Percentiles rank a stretch among this genome's conserved stretches.
Evolutionary conservation across 768 basidiomycete species (phyloP).

Genomic region (Pluteus cervinus): DNA sequence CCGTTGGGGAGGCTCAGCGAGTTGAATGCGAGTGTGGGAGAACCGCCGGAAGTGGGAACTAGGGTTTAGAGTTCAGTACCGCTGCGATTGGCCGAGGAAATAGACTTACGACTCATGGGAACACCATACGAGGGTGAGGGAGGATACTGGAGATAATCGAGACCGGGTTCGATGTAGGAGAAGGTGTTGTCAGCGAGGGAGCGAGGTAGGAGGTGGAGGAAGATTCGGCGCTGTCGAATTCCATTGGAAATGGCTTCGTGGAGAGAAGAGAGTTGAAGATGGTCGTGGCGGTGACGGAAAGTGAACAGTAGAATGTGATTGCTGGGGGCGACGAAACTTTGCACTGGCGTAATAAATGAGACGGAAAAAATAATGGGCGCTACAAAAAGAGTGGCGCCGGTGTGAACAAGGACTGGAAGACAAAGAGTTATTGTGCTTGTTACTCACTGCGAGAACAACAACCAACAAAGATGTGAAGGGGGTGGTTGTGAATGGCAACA

Average conservation of each 20-base stretch:
- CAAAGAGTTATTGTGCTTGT: too few species aligned
- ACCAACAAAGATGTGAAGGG: too few species aligned
- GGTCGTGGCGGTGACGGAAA: too few species aligned
- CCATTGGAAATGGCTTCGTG: conserved; percentile 32
- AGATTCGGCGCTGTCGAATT: conserved; percentile 39
- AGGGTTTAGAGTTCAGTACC: conserved; percentile 10
- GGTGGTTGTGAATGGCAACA: too few species aligned
- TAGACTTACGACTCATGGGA: conserved; percentile 57
- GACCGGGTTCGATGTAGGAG: conserved; percentile 45
- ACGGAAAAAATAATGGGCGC: conserved; percentile 16
- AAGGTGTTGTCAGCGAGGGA: conserved; percentile 37
- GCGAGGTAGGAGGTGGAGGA: conserved; percentile 45
- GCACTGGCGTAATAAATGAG: conserved; percentile 17
- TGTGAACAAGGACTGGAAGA: conserved; percentile 13
- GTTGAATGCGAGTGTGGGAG: conserved; percentile 61
- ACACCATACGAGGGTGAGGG: conserved; percentile 53
- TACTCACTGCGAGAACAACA: too few species aligned
- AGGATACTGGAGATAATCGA: conserved; percentile 67
- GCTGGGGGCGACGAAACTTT: conserved; percentile 7
- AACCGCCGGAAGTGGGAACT: conserved; percentile 54
- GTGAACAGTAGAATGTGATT: too few species aligned
- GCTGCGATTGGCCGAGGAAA: conserved; percentile 5
- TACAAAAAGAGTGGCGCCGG: too few species aligned
- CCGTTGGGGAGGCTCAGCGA: conserved; percentile 50
- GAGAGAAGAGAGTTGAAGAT: conserved; percentile 17